These are phyloP conservation scores for Alternaria ventricosa DNA, from an alignment of 2,329 filamentous ascomycete species.

Conservation along the genomic window DNA sequence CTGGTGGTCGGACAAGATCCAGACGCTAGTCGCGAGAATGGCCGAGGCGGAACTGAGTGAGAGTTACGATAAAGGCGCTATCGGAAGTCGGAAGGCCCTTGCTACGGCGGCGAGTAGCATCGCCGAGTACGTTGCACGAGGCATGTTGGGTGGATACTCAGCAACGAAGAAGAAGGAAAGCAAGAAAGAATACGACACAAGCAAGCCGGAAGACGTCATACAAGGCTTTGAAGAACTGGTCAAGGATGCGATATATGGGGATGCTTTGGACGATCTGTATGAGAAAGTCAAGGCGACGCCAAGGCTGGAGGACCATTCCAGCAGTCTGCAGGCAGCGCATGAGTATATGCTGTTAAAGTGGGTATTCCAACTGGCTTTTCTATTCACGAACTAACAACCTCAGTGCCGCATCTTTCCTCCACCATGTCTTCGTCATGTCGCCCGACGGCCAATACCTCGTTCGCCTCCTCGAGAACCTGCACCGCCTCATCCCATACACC, in stretches of 20 bases:
- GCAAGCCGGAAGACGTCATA: conserved; percentile 65
- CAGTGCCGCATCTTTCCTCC: conserved; percentile 75
- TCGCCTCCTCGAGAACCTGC: conserved; percentile 72
- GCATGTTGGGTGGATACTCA: conserved; percentile 67
- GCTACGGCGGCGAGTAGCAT: conserved; percentile 74
- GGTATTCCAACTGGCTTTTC: conserved; percentile 33
- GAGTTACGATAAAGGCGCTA: conserved; percentile 78
- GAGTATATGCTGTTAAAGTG: conserved; percentile 76
- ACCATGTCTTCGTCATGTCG: conserved; percentile 74
- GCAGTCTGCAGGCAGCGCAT: conserved; percentile 67
- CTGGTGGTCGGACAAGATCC: conserved; percentile 53
- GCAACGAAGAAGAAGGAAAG: conserved; percentile 44
- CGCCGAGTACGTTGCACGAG: conserved; percentile 72
- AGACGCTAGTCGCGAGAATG: conserved; percentile 51
- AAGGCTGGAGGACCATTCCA: conserved; percentile 69
- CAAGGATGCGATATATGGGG: conserved; percentile 71
- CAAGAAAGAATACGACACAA: conserved; percentile 61
- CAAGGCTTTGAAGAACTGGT: conserved; percentile 72
- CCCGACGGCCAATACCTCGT: conserved; percentile 78
- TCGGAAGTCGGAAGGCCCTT: conserved; percentile 77
- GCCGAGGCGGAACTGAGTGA: conserved; percentile 75
- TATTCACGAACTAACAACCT: not conserved
- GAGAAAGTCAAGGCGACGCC: conserved; percentile 65
- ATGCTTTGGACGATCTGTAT: conserved; percentile 70
- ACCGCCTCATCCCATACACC: conserved; percentile 74